Evolutionary conservation across 768 basidiomycete genomes (phyloP).

Genomic region (Podaxis sp.): DNA sequence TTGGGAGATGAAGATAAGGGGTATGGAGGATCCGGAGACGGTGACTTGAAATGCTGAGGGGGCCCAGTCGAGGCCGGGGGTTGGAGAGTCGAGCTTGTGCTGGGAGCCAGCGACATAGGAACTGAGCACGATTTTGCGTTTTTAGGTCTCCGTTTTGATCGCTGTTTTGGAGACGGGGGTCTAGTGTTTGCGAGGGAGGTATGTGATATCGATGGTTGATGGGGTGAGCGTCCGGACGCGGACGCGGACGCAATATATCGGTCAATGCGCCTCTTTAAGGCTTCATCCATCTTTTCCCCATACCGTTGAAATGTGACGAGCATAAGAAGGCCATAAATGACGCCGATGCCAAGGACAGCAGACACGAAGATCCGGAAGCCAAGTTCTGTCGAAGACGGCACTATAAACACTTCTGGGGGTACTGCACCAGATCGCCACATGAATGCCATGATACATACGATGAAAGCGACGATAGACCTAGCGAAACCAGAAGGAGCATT

Average conservation of each 20-base stretch:
- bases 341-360: background rate
- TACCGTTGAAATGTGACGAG: conserved; percentile 2
- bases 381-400: background rate
- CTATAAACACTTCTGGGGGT: background rate
- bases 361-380: background rate
- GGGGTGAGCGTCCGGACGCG: background rate
- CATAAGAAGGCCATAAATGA: background rate
- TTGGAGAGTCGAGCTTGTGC: background rate
- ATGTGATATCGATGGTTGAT: background rate
- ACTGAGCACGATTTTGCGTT: background rate
- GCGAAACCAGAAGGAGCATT: background rate
- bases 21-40: background rate
- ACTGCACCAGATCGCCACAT: conserved; percentile 2
- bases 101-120: background rate
- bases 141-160: background rate
- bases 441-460: conserved; percentile 11
- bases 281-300: conserved; percentile 21
- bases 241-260: background rate
- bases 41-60: background rate
- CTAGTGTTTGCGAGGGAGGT: background rate
- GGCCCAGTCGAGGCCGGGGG: background rate
- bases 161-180: background rate
- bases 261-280: background rate
- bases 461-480: conserved; percentile 6
- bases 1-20: background rate